Base-by-base conservation (phyloP, 129 eudicot species). In the Saposhnikovia divaricata region DNA sequence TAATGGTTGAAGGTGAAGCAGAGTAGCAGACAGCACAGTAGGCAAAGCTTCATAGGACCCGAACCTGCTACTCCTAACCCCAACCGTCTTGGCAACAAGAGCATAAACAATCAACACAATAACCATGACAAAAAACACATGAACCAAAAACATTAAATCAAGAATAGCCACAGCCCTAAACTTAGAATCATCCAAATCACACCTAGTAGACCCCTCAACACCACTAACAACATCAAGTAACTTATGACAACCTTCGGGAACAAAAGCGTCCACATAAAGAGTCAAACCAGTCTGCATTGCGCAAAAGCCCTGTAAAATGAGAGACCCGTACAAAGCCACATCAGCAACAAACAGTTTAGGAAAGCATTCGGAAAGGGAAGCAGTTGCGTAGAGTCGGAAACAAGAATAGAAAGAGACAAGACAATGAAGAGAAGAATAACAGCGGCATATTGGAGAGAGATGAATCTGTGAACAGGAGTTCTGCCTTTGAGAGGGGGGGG, bases 181-280 rank as follows among this genome's bases (percentile, higher is more conserved):
- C 81, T 85, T 92, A 16, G 97, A 86, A 25, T 92, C 98, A 0
- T 94, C 98, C 76, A 90, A 84, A 65, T 90, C 96, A 57, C 98
- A 94, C 83, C 81, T 87, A 50, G 98, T 94, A 25, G 98, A 91
- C 6, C 98, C 98, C 80, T 92, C 94, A 6, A 94, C 92, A 0
- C 98, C 98, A 51, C 85, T 80, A 7, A 84, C 92, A 13, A 94
- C 98, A 72, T 92, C 97, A 25, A 94, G 89, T 46, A 94, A 89
- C 86, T 88, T 87, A 75, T 94, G 93, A 74, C 98, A 94, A 3
- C 98, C 98, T 34, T 94, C 89, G 0, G 98, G 98, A 18, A 94
- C 89, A 72, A 94, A 92, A 45, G 92, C 97, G 18, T 94, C 98
- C 0, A 92, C 92, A 37, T 92, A 85, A 27, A 94, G 90, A 6